phyloP scores from a whole-genome alignment of 129 eudicot species.

The Silybum marianum region DNA sequence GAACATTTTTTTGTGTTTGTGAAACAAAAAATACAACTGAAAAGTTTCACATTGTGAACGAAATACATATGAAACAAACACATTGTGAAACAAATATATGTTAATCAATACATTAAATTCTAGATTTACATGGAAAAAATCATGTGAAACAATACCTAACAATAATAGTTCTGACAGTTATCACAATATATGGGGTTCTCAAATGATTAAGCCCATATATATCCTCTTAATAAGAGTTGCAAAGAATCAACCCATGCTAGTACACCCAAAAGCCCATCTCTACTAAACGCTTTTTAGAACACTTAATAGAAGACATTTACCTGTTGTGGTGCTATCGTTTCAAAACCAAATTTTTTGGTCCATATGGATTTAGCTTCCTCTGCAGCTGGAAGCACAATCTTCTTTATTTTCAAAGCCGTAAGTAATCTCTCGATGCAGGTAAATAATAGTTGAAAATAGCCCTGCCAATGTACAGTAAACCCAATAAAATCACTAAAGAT shows the following conservation, averaged over 20 bases:
- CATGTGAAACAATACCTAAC: too few species aligned
- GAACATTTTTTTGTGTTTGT: too few species aligned
- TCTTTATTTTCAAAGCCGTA: conserved; percentile 60
- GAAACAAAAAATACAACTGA: too few species aligned
- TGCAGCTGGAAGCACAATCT: conserved; percentile 88
- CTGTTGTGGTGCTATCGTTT: conserved; percentile 50
- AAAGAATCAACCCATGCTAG: not conserved
- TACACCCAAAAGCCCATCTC: not conserved
- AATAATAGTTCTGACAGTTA: too few species aligned
- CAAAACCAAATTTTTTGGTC: conserved; percentile 78
- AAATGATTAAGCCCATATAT: too few species aligned
- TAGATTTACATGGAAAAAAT: too few species aligned
- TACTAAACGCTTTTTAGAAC: not conserved
- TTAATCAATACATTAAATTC: too few species aligned
- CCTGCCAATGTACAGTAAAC: conserved; percentile 46
- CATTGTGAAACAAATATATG: too few species aligned
- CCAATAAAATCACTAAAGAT: not conserved
- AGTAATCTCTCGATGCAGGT: conserved; percentile 87
- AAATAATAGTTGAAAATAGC: conserved; percentile 76
- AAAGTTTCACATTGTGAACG: too few species aligned
- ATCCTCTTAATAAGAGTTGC: not conserved
- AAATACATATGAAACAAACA: too few species aligned
- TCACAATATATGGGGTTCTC: too few species aligned
- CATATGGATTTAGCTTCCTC: conserved; percentile 87
- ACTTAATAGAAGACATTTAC: conserved; percentile 25